Evolutionary conservation across 306 rosid species (phyloP).

Genomic region (Cucumis hystrix): DNA sequence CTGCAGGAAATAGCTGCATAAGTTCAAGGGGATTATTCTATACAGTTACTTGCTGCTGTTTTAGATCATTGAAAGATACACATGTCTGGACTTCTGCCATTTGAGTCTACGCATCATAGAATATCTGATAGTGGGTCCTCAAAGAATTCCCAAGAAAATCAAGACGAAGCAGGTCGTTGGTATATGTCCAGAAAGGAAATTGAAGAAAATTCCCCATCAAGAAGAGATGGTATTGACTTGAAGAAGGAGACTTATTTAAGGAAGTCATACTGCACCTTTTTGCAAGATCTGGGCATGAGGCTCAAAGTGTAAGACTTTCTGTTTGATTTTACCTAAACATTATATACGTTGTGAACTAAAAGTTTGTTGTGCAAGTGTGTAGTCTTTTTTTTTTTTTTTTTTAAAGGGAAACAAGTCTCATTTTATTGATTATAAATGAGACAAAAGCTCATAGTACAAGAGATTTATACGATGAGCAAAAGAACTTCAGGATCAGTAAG

Average conservation of each 20-base stretch:
- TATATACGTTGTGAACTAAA: neutral
- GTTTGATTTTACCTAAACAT: neutral
- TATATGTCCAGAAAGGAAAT: conserved; percentile 70
- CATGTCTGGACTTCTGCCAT: conserved; percentile 31
- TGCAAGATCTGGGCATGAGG: conserved; percentile 95
- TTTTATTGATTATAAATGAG: too few relatives aligned
- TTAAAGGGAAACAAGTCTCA: too few relatives aligned
- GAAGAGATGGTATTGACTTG: conserved; percentile 77
- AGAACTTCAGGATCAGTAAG: too few relatives aligned
- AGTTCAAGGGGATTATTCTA: neutral
- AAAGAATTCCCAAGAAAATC: conserved; percentile 21
- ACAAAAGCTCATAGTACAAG: too few relatives aligned
- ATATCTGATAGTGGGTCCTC: conserved; percentile 25
- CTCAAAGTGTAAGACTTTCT: conserved; percentile 77
- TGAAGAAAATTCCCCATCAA: conserved; percentile 87
- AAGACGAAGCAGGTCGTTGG: conserved; percentile 49
- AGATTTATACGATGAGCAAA: too few relatives aligned
- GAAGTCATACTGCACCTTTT: conserved; percentile 87
- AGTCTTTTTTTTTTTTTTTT: too few relatives aligned
- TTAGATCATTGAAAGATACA: neutral
- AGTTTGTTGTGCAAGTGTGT: neutral
- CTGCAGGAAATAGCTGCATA: conserved; percentile 1
- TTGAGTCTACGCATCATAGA: conserved; percentile 30
- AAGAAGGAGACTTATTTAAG: conserved; percentile 85
- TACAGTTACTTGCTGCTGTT: neutral